Percentiles rank a stretch among this genome's conserved stretches.
phyloP scores from a whole-genome alignment of 257 asterid genomes.

The Solanum corneliomulleri region DNA sequence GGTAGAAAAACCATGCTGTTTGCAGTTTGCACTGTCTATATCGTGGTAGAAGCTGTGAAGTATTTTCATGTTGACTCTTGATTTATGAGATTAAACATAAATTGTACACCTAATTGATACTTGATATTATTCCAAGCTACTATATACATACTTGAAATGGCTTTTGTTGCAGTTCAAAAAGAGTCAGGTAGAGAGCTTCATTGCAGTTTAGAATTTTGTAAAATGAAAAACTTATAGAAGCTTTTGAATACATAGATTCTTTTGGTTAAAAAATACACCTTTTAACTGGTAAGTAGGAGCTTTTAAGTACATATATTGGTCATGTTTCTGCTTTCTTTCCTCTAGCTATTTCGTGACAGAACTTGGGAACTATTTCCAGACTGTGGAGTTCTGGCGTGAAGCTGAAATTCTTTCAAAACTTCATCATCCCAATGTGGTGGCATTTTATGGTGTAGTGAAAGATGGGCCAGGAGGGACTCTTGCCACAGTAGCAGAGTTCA shows the following conservation, averaged over 20 bases:
- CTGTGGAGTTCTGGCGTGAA: constrained; percentile 9
- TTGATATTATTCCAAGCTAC: not conserved
- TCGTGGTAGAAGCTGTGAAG: not conserved
- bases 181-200: not conserved
- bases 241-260: not conserved
- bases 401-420: constrained; percentile 8
- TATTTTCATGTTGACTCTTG: not conserved
- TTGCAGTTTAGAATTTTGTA: not conserved
- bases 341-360: not conserved
- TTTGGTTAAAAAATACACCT: not conserved
- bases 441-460: constrained; percentile 13
- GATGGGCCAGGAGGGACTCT: constrained; percentile 12
- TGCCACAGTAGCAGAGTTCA: constrained; percentile 10
- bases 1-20: not conserved
- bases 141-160: not conserved
- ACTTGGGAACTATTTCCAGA: constrained; percentile 2
- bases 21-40: not conserved
- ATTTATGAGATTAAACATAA: not conserved
- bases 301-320: not conserved
- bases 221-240: not conserved
- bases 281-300: not conserved
- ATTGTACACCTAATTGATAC: not conserved
- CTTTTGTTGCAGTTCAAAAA: not conserved
- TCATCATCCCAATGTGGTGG: constrained; percentile 16
- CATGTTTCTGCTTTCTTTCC: constrained; percentile 1